Evolutionary conservation across 1,284 basidiomycete species (phyloP).

Genomic region (Heterobasidion irregulare): DNA sequence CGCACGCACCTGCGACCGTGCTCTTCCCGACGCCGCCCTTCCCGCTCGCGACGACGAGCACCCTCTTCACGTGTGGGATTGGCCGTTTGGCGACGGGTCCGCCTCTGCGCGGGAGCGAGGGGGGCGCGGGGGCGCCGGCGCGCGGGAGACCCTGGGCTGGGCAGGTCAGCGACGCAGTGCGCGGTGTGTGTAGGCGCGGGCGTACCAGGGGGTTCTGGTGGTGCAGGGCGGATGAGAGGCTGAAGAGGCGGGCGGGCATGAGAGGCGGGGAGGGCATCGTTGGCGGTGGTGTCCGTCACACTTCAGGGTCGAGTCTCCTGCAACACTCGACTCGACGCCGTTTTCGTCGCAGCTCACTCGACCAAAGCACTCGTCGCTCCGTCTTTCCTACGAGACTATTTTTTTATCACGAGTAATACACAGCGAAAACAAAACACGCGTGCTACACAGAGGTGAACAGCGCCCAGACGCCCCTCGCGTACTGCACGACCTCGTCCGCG

Average conservation of each 20-base stretch:
- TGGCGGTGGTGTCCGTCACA: no score
- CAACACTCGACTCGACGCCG: no score
- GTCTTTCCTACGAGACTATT: no score
- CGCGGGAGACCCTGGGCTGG: constrained; percentile 51
- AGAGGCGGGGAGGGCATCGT: no score
- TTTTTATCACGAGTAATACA: no score
- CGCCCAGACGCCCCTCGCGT: constrained; percentile 79
- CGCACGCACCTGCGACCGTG: constrained; percentile 72
- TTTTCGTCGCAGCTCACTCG: no score
- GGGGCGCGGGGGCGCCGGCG: constrained; percentile 23
- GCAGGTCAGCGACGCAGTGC: constrained; percentile 1
- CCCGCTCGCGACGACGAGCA: constrained; percentile 87
- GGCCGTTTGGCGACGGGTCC: constrained; percentile 46
- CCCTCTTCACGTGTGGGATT: constrained; percentile 62
- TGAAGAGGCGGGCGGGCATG: no score
- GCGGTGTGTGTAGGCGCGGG: neutral
- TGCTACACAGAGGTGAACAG: constrained; percentile 62
- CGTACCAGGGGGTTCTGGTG: no score
- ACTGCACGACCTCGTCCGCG: constrained; percentile 84
- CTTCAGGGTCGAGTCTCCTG: no score
- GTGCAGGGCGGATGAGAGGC: no score
- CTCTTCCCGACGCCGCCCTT: constrained; percentile 98
- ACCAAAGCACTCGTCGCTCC: no score
- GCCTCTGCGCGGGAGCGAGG: constrained; percentile 54
- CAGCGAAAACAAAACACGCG: no score